A percentile compares a stretch with the other conserved stretches of the same genome.
phyloP scores from a whole-genome alignment of 2,329 filamentous ascomycete species.

The Didymella pomorum region DNA sequence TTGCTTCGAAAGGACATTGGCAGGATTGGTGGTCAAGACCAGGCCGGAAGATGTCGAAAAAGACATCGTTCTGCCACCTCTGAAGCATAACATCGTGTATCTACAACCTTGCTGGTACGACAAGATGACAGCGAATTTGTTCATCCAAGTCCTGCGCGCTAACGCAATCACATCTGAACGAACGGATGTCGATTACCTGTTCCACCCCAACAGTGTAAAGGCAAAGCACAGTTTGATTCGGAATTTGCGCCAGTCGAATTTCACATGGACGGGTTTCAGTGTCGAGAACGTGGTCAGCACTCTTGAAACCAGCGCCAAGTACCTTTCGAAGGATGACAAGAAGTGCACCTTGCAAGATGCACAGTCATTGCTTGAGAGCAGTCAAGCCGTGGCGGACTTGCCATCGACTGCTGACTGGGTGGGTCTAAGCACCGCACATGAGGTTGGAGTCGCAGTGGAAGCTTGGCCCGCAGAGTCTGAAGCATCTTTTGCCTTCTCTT shows the following conservation, averaged over 20 bases:
- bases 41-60: conserved; percentile 72
- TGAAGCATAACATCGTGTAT: conserved; percentile 75
- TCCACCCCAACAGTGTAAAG: conserved; percentile 76
- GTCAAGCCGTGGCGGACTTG: conserved; percentile 69
- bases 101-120: conserved; percentile 87
- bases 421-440: conserved; percentile 73
- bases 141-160: conserved; percentile 81
- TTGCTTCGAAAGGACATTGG: conserved; percentile 73
- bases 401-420: conserved; percentile 69
- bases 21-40: conserved; percentile 83
- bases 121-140: conserved; percentile 81
- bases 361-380: conserved; percentile 67
- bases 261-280: conserved; percentile 83
- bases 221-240: conserved; percentile 72
- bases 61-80: conserved; percentile 71
- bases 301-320: conserved; percentile 71
- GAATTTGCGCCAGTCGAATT: conserved; percentile 83
- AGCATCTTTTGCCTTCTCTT: conserved; percentile 71
- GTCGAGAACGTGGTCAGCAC: conserved; percentile 68
- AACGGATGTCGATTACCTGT: conserved; percentile 85
- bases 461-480: conserved; percentile 70
- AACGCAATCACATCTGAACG: conserved; percentile 91
- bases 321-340: conserved; percentile 69
- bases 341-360: conserved; percentile 69
- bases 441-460: conserved; percentile 77